A percentile compares a stretch with the other conserved stretches of the same genome.
Conservation (phyloP, 2,329 filamentous ascomycete genomes). For the Epichloe bromicola region DNA sequence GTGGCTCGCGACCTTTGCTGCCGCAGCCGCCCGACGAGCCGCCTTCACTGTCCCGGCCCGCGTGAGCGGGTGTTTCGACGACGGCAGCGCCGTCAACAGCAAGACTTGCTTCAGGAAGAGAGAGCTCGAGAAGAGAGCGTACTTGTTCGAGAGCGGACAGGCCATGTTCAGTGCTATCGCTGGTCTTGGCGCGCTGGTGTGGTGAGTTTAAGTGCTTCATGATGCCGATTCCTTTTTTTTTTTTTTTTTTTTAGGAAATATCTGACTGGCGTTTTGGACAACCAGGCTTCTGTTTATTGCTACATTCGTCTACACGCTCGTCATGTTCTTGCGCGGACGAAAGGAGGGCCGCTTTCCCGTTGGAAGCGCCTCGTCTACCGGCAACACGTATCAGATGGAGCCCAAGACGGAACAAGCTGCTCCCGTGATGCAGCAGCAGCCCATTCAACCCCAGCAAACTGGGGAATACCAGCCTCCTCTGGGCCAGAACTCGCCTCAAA, state of each 20-base stretch:
- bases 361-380: slow-evolving; percentile 4
- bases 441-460: slow-evolving; percentile 9
- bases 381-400: slow-evolving; percentile 20
- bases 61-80: slow-evolving; percentile 20
- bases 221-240: neutral
- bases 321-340: slow-evolving; percentile 23
- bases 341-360: slow-evolving; percentile 24
- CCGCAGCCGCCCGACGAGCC: slow-evolving; percentile 26
- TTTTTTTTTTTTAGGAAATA: too few species aligned
- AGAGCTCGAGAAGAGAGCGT: slow-evolving; percentile 12
- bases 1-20: slow-evolving; percentile 32
- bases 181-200: slow-evolving; percentile 29
- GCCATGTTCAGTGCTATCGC: slow-evolving; percentile 26
- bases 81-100: slow-evolving; percentile 27
- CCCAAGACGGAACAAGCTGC: slow-evolving; percentile 15
- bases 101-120: slow-evolving; percentile 21
- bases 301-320: slow-evolving; percentile 22
- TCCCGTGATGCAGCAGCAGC: slow-evolving; percentile 6
- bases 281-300: slow-evolving; percentile 26
- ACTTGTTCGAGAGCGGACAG: slow-evolving; percentile 23
- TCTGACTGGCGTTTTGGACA: neutral
- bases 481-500: slow-evolving; percentile 13
- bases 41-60: slow-evolving; percentile 20
- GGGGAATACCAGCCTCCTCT: slow-evolving; percentile 8
- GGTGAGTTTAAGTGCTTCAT: slow-evolving; percentile 17